Conservation (phyloP, 352 stramenopile genomes). For the Peronospora farinosa region DNA sequence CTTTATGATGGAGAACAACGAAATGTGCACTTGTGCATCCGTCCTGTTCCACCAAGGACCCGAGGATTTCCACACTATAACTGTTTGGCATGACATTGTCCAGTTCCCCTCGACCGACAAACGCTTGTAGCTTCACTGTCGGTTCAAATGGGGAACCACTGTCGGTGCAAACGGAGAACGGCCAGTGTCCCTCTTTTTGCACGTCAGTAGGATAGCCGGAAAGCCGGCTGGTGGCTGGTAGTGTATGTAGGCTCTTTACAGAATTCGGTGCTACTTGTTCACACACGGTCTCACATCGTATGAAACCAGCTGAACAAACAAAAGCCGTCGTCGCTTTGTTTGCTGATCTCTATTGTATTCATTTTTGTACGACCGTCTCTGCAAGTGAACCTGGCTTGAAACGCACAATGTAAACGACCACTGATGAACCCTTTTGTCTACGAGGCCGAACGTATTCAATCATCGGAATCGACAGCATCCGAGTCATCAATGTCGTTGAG, state of each 20-base stretch:
- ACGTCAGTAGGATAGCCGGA: constrained; percentile 6
- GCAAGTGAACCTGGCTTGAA: too few relatives aligned
- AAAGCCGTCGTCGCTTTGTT: too few relatives aligned
- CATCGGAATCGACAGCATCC: too few relatives aligned
- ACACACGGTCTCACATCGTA: neutral
- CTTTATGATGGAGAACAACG: constrained; percentile 8
- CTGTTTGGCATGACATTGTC: constrained; percentile 6
- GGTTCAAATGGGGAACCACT: too few relatives aligned
- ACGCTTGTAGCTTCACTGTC: constrained; percentile 11
- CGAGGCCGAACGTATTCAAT: too few relatives aligned
- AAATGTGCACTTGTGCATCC: constrained; percentile 10
- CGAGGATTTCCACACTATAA: constrained; percentile 7
- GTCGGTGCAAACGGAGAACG: constrained; percentile 6
- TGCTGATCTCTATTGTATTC: neutral
- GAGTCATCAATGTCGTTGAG: too few relatives aligned
- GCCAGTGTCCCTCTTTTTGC: constrained; percentile 15
- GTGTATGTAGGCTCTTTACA: constrained; percentile 8
- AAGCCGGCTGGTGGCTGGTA: constrained; percentile 27
- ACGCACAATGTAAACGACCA: too few relatives aligned
- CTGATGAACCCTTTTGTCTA: too few relatives aligned
- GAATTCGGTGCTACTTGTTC: constrained; percentile 1
- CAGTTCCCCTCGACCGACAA: constrained; percentile 22
- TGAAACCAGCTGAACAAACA: constrained; percentile 16
- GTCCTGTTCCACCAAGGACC: constrained; percentile 9
- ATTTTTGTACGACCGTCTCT: neutral